Conservation (phyloP, 495 filamentous ascomycete genomes). For the Hypoxylon trugodes region DNA sequence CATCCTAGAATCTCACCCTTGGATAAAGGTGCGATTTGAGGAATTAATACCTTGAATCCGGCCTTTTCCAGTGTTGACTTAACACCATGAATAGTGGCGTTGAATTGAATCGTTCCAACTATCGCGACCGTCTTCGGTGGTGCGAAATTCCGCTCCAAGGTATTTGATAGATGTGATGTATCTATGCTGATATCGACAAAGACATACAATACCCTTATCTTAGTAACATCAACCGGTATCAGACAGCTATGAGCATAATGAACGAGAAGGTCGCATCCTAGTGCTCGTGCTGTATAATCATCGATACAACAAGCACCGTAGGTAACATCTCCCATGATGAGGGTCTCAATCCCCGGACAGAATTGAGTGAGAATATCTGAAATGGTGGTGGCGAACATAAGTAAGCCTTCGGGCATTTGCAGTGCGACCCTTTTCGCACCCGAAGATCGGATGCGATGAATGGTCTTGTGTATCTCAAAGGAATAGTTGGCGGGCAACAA, state of each 20-base stretch:
- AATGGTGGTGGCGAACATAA: constrained; percentile 96
- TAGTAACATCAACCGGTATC: constrained; percentile 93
- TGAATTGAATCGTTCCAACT: constrained; percentile 98
- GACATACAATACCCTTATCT: constrained; percentile 95
- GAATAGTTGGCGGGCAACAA: constrained; percentile 94
- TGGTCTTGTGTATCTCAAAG: constrained; percentile 98
- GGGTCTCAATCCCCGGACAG: constrained; percentile 86
- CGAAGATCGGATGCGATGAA: constrained; percentile 86
- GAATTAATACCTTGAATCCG: constrained; percentile 84
- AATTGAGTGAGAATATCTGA: constrained; percentile 96
- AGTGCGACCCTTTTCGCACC: constrained; percentile 82
- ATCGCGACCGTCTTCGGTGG: constrained; percentile 86
- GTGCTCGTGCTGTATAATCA: constrained; percentile 93
- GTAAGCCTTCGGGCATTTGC: constrained; percentile 95
- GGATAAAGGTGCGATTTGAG: constrained; percentile 90
- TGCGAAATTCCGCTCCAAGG: constrained; percentile 87
- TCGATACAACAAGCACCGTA: constrained; percentile 99
- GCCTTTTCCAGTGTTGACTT: constrained; percentile 76
- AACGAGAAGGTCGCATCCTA: constrained; percentile 93
- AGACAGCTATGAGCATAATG: constrained; percentile 98
- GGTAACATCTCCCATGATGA: constrained; percentile 99
- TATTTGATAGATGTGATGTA: constrained; percentile 81
- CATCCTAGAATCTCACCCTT: constrained; percentile 97
- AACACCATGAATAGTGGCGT: constrained; percentile 89
- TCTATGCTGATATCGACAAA: constrained; percentile 99